Evolutionary conservation across 2,329 filamentous ascomycete species (phyloP).

Genomic region (Aspergillus alliaceus): DNA sequence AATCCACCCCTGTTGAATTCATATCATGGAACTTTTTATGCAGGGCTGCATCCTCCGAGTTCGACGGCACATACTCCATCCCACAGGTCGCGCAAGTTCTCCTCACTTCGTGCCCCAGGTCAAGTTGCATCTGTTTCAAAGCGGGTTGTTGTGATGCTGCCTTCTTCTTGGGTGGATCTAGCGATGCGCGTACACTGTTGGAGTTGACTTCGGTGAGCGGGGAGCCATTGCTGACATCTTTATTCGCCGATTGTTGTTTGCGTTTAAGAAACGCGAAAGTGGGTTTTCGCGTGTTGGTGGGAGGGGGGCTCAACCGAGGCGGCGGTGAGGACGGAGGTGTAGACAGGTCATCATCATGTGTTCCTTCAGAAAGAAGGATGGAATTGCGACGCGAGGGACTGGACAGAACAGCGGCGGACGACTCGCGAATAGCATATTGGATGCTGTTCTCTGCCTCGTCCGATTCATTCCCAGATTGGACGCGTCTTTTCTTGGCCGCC

Average conservation of each 20-base stretch:
- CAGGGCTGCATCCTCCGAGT: conserved; percentile 59
- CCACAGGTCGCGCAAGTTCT: conserved; percentile 61
- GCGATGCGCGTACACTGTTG: conserved; percentile 43
- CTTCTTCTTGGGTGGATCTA: conserved; percentile 40
- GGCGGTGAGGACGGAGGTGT: conserved; percentile 57
- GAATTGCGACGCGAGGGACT: conserved; percentile 50
- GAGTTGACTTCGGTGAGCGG: conserved; percentile 49
- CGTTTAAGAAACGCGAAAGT: conserved; percentile 53
- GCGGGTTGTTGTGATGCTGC: conserved; percentile 27
- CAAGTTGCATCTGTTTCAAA: conserved; percentile 62
- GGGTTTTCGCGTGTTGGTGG: conserved; percentile 47
- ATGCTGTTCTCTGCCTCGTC: conserved; percentile 47
- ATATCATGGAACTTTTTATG: conserved; percentile 66
- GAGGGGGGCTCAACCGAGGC: conserved; percentile 43
- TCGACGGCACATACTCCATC: conserved; percentile 67
- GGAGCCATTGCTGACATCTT: conserved; percentile 29
- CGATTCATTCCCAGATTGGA: conserved; percentile 34
- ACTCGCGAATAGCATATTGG: conserved; percentile 50
- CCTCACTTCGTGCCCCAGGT: conserved; percentile 56
- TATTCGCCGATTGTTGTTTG: conserved; percentile 41
- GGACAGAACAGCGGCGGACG: conserved; percentile 45
- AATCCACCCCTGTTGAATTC: conserved; percentile 61
- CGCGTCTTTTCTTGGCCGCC: conserved; percentile 47
- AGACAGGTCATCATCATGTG: conserved; percentile 45
- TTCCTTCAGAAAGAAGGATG: conserved; percentile 43